Conservation (phyloP, 2,329 filamentous ascomycete species). For the Colletotrichum acutatum region DNA sequence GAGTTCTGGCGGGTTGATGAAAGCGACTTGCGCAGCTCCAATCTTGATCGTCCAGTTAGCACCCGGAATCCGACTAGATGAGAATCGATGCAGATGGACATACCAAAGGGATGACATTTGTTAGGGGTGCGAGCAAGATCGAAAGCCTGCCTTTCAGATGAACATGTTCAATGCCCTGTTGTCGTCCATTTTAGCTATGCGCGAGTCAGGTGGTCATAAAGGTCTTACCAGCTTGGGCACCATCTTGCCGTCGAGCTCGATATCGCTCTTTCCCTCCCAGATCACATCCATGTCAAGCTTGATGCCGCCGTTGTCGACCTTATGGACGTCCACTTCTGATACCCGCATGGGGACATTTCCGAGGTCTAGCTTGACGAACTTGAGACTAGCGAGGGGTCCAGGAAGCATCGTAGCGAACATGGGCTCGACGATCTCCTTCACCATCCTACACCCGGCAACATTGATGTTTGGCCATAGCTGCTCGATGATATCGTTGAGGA, state of each 20-base stretch:
- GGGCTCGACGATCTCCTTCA: conserved; percentile 59
- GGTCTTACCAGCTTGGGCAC: conserved; percentile 51
- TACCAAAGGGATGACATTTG: conserved; percentile 58
- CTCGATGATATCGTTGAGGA: conserved; percentile 59
- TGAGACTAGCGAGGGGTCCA: conserved; percentile 52
- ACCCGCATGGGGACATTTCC: conserved; percentile 53
- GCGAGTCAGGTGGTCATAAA: not conserved
- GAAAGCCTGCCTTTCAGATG: conserved; percentile 56
- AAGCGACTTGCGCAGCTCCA: conserved; percentile 58
- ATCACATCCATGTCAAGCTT: conserved; percentile 59
- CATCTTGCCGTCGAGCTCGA: conserved; percentile 57
- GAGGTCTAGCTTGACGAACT: conserved; percentile 58
- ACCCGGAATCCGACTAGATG: no score
- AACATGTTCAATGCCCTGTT: conserved; percentile 56
- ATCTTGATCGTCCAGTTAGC: conserved; percentile 45
- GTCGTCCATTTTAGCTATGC: conserved; percentile 12
- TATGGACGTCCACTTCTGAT: conserved; percentile 56
- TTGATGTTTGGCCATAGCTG: conserved; percentile 62
- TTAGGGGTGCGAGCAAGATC: conserved; percentile 56
- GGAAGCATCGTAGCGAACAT: conserved; percentile 59
- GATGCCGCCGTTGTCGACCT: conserved; percentile 55
- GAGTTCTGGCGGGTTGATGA: conserved; percentile 59
- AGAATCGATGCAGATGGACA: no score
- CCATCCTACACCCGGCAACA: conserved; percentile 53
- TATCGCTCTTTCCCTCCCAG: conserved; percentile 59